Evolutionary conservation across 148 eudicot genomes (phyloP), one percentile per base, ranked within the genome.

Genomic region (Pouteria glomerata): DNA sequence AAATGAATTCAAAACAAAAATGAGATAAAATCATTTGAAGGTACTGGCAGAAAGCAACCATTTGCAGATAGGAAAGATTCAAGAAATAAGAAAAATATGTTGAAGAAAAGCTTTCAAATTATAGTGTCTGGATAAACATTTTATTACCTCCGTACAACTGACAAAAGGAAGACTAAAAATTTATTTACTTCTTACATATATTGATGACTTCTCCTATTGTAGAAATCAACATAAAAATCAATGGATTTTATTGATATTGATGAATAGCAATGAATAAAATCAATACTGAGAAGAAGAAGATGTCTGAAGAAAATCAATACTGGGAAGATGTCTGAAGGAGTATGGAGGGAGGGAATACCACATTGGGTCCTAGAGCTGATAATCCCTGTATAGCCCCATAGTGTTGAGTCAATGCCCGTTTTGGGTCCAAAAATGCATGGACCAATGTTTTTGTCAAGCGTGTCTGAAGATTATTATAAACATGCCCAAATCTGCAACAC

Each of bases 311-410:
- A 8, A 27, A 14, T 26, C 3, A 42, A 1, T 6, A 29, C 24
- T 44, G 26, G 44, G 7, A 44, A 65, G 27, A 30, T 30, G 41
- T 31, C 39, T 44, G 41, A 66, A 48, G 70, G 18, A 24, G 34
- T 45, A 66, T 24, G 67, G 52, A 62, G 23, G 29, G 29, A 23
- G 42, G 48, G 26, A 62, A 39, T 84, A 89, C 96, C 91, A 87
- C 89, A 81, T 82, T 82, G 67, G 91, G 83, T 44, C 96, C 91
- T 30, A 89, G 88, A 45, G 96, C 96, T 2, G 91, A 81, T 76
- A 89, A 78, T 24, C 96, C 96, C 81, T 89, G 91, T 70, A 89
- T 82, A 57, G 96, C 91, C 66, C 96, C 96, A 74, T 89, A 89
- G 78, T 89, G 96, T 76, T 89, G 96, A 63, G 96, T 82, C 80